Conservation (phyloP, 1,284 basidiomycete species). For the Xerocomus amazonicus region DNA sequence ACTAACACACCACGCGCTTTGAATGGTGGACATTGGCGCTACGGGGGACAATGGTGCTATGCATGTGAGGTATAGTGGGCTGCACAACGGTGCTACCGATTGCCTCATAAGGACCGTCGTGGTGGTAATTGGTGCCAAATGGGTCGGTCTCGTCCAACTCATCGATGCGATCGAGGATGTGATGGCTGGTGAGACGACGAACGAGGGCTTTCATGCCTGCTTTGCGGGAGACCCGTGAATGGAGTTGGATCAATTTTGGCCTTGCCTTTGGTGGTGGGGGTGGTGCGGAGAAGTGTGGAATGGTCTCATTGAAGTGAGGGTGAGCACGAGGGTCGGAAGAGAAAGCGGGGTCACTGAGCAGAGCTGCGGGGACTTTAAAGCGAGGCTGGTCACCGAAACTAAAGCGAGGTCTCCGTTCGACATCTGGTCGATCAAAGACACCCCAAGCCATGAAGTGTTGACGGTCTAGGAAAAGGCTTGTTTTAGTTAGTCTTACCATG, state of each 20-base stretch:
- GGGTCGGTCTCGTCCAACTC: constrained; percentile 72
- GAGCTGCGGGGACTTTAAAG: constrained; percentile 19
- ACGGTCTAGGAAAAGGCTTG: background rate
- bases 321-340: constrained; percentile 49
- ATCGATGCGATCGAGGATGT: constrained; percentile 65
- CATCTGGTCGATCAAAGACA: background rate
- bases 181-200: constrained; percentile 30
- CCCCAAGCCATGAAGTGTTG: constrained; percentile 9
- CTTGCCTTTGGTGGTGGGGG: background rate
- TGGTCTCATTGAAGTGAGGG: constrained; percentile 35
- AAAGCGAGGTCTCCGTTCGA: too few species aligned
- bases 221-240: constrained; percentile 7
- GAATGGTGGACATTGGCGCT: background rate
- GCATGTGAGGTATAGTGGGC: background rate
- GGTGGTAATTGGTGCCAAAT: constrained; percentile 56
- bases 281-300: background rate
- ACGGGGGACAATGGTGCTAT: background rate
- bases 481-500: constrained; percentile 26
- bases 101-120: constrained; percentile 67
- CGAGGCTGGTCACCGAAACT: constrained; percentile 2
- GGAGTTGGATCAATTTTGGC: background rate
- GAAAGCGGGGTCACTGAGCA: constrained; percentile 52
- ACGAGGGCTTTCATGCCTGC: constrained; percentile 27
- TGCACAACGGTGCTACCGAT: constrained; percentile 25
- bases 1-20: constrained; percentile 24